phyloP scores from a whole-genome alignment of 495 filamentous ascomycete genomes.

The Hyaloscypha bicolor region DNA sequence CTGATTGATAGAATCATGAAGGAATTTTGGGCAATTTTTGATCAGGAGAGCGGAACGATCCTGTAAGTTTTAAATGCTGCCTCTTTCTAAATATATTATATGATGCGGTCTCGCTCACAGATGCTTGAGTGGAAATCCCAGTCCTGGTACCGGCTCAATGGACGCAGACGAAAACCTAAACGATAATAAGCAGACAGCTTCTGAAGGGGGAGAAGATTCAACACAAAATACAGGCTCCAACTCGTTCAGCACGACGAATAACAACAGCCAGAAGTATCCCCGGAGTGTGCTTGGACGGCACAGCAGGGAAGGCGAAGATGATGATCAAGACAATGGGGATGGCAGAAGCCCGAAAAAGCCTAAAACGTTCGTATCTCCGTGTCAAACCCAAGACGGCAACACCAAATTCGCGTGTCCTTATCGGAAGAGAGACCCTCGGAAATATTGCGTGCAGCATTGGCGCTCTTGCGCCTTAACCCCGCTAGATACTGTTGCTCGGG shows the following conservation, averaged over 20 bases:
- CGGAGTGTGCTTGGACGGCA: no score
- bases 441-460: slow-evolving; percentile 9
- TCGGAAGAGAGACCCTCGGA: slow-evolving; percentile 19
- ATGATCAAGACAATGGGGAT: slow-evolving; percentile 47
- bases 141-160: background rate
- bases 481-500: slow-evolving; percentile 19
- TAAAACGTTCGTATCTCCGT: background rate
- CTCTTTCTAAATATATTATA: no score
- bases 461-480: slow-evolving; percentile 19
- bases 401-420: slow-evolving; percentile 20
- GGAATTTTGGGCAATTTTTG: slow-evolving; percentile 25
- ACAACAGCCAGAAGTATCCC: slow-evolving; percentile 42
- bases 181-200: background rate
- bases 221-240: background rate
- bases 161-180: background rate
- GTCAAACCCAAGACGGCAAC: background rate
- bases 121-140: background rate
- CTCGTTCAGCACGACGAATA: background rate
- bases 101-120: background rate
- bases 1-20: slow-evolving; percentile 21
- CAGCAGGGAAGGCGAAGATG: slow-evolving; percentile 38
- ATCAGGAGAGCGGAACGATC: slow-evolving; percentile 5
- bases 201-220: background rate
- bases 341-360: slow-evolving; percentile 6
- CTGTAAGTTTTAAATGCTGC: background rate